Evolutionary conservation across 768 basidiomycete genomes (phyloP).

Genomic region (Termitomyces titanicus): DNA sequence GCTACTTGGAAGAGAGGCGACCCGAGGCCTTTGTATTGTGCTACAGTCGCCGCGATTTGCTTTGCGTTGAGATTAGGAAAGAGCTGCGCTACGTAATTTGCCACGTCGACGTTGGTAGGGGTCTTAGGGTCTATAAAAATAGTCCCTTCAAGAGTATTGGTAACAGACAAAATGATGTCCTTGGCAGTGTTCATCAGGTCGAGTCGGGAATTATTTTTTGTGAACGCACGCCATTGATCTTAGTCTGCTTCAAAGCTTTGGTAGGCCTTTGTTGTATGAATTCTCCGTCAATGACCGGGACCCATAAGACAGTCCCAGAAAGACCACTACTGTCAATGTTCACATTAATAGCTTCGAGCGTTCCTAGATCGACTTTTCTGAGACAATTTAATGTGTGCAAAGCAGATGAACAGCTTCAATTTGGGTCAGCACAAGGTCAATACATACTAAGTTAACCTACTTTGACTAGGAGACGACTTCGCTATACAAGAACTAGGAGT

Average conservation of each 20-base stretch:
- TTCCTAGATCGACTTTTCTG: conserved; percentile 25
- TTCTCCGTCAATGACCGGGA: conserved; percentile 44
- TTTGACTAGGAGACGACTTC: conserved; percentile 30
- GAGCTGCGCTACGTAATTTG: conserved; percentile 31
- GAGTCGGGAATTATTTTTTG: too few relatives aligned
- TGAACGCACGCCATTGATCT: conserved; percentile 39
- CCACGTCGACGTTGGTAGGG: conserved; percentile 20
- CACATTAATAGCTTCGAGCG: conserved; percentile 30
- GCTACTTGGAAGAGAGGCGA: conserved; percentile 28
- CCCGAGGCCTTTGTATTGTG: conserved; percentile 28
- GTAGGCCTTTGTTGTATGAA: conserved; percentile 42
- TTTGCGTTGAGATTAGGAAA: conserved; percentile 32
- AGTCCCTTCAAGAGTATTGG: conserved; percentile 36
- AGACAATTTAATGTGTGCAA: conserved; percentile 37
- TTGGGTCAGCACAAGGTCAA: background rate
- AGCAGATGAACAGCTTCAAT: conserved; percentile 30
- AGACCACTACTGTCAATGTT: conserved; percentile 28
- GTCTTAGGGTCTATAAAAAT: conserved; percentile 32
- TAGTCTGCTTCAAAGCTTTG: conserved; percentile 28
- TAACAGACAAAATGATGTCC: conserved; percentile 25
- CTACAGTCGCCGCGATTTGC: conserved; percentile 22
- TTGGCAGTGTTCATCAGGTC: too few relatives aligned
- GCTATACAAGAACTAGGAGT: conserved; percentile 31
- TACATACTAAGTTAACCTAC: conserved; percentile 16
- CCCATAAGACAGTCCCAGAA: conserved; percentile 34